Evolutionary conservation across 202 grass and related monocot species (phyloP), one percentile per base, ranked within the genome.

Genomic region (Zizania palustris): DNA sequence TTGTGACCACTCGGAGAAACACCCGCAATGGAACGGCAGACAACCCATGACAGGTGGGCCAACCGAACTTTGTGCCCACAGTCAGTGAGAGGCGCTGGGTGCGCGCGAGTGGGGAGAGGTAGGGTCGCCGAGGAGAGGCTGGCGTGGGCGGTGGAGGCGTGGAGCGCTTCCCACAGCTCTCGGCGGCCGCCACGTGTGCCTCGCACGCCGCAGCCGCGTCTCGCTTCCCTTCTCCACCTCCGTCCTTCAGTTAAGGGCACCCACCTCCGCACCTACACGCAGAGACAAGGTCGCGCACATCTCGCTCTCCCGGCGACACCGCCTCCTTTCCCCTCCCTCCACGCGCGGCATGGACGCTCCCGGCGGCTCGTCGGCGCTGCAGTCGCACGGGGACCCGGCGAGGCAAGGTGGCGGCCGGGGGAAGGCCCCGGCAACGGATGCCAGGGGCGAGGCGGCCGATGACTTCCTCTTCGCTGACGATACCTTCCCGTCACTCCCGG

Each of bases 401-500:
- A 80, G 53, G 86, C 82, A 51, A 16, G 65, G 65, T 7, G 75
- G 81, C 12, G 64, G 71, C 21, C 46, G 22, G 3, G 75, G 74
- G 49, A 76, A 69, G 45, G 59, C 15, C 4, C 79, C 56, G 3
- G 63, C 41, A 69, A 69, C 45, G 83, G 82, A 88, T 82, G 81
- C 85, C 66, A 61, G 72, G 5, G 76, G 78, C 7, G 80, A 80
- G 22, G 84, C 81, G 45, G 88, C 66, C 11, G 83, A 90, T 5
- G 96, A 93, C 46, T 86, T 99, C 76, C 69, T 90, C 11, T 90
- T 99, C 83, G 83, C 83, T 4, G 87, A 95, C 19, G 87, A 90
- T 61, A 82, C 89, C 37, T 99, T 99, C 51, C 74, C 91, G 1
- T 69, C 63, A 10, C 87, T 99, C 13, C 91, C 87, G 3, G 81